phyloP scores from a whole-genome alignment of 2,329 filamentous ascomycete species.

The Penicillium hesseltinei region DNA sequence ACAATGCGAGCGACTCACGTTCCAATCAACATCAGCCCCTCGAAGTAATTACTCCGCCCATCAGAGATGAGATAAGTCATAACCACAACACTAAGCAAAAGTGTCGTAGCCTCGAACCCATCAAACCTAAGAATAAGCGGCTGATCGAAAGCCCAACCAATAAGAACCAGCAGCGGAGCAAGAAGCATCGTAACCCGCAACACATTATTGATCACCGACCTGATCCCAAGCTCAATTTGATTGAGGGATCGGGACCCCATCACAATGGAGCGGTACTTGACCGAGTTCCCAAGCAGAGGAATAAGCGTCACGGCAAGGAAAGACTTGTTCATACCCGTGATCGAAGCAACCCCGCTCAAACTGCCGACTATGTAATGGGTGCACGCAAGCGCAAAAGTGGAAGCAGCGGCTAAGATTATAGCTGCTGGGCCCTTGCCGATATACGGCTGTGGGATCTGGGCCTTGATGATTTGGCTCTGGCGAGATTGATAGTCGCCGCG shows the following conservation, averaged over 20 bases:
- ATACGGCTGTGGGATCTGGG: neutral
- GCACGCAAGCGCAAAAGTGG: constrained; percentile 6
- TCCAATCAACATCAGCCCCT: constrained; percentile 21
- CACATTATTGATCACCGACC: constrained; percentile 15
- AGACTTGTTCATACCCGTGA: constrained; percentile 6
- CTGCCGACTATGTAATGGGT: constrained; percentile 11
- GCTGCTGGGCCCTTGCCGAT: neutral
- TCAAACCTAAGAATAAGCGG: constrained; percentile 17
- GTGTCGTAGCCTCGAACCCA: constrained; percentile 19
- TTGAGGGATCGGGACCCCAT: constrained; percentile 1
- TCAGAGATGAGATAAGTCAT: constrained; percentile 23
- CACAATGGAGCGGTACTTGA: constrained; percentile 15
- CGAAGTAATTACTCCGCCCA: constrained; percentile 22
- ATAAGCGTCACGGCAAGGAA: constrained; percentile 11
- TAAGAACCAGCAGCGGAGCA: constrained; percentile 11
- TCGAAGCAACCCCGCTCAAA: neutral
- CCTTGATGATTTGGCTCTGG: neutral
- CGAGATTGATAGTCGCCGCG: neutral
- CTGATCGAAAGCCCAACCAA: constrained; percentile 13
- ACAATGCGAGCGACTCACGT: constrained; percentile 14
- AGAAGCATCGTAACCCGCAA: constrained; percentile 19
- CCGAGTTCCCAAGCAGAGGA: constrained; percentile 16
- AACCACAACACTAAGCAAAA: constrained; percentile 20
- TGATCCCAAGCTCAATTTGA: constrained; percentile 16
- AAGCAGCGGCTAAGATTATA: constrained; percentile 2